Base-by-base conservation (phyloP, 768 basidiomycete genomes). In the Punctularia strigosozonata region DNA sequence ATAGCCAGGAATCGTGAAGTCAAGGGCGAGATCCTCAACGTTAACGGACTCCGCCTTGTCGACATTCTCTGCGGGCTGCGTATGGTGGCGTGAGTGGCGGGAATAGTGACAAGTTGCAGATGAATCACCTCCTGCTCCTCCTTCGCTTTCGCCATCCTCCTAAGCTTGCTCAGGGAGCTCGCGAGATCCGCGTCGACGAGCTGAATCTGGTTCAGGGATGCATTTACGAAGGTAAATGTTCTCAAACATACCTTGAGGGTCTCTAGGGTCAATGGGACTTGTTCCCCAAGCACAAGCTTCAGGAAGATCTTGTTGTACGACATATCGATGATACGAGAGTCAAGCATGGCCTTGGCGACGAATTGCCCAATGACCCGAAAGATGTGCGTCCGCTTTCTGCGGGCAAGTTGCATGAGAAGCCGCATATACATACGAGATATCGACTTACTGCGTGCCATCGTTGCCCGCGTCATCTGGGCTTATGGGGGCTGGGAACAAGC, bases 1-100 rank as follows among this genome's bases (percentile, higher is more conserved):
- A 53, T 94, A 91, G 12, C 95, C 95, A 6, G 95, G 95, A 14
- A 98, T 69, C 6, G 94, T 97, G 59, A 98, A 99, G 61, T 99
- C 95, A 15, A 99, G 72, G 0, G 84, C 77, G 24, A 99, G 73
- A 52, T 98, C 92, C 45, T 87, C 83, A 14, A 98, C 65, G 17
- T 68, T 76, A 25, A 83, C 65, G 42, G 75, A 59, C 54, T 80
- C 73, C 55, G 76, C 65, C 45, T 69, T 52, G 32, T 69, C 66
- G 35, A 76, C 60, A 49, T 80, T 79, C 43, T 69, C 69, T 79
- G 40, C 3, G 33, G 15, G 22, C 21, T 19, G 17, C 38, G 28
- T 14, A 12, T 13, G 14, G 10, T 33, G 24, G 31, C n/a, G 24
- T 18, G 17, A 26, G 12, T 18, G n/a, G n/a, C n/a, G n/a, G n/a